These are phyloP conservation scores for Fusarium pseudoanthophilum DNA, from an alignment of 2,329 filamentous ascomycete genomes.

Conservation along the genomic window DNA sequence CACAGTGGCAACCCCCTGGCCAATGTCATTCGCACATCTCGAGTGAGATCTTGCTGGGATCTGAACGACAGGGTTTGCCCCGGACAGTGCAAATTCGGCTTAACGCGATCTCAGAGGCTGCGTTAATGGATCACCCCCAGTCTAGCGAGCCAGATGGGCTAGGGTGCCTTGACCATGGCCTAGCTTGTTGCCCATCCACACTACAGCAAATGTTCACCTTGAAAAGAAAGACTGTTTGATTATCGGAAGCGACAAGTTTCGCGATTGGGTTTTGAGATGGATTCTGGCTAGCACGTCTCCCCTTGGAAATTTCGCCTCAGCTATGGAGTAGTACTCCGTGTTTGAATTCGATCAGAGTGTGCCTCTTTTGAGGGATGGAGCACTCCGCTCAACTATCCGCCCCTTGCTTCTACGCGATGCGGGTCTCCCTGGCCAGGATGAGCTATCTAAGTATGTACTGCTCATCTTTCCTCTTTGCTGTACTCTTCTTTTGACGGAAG, in stretches of 20 bases:
- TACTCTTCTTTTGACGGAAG: neutral
- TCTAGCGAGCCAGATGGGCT: slow-evolving; percentile 15
- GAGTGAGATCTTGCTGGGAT: slow-evolving; percentile 38
- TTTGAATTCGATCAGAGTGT: slow-evolving; percentile 2
- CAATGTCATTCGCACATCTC: slow-evolving; percentile 23
- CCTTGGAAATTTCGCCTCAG: neutral
- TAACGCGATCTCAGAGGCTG: slow-evolving; percentile 39
- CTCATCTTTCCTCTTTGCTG: neutral
- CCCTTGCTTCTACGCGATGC: slow-evolving; percentile 42
- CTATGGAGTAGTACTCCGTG: slow-evolving; percentile 6
- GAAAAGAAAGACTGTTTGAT: slow-evolving; percentile 1
- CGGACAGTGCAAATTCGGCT: slow-evolving; percentile 34
- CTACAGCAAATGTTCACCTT: slow-evolving; percentile 3
- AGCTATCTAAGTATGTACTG: neutral
- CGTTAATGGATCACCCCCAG: slow-evolving; percentile 28
- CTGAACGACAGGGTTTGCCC: slow-evolving; percentile 37
- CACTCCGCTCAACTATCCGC: slow-evolving; percentile 30
- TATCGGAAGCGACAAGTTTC: slow-evolving; percentile 25
- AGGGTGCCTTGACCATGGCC: neutral
- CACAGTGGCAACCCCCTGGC: slow-evolving; percentile 34
- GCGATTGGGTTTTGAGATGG: slow-evolving; percentile 3
- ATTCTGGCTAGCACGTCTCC: neutral
- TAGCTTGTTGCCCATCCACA: slow-evolving; percentile 6
- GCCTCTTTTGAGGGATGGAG: slow-evolving; percentile 33
- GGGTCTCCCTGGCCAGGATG: slow-evolving; percentile 22